Percentiles rank a stretch among this genome's conserved stretches.
Evolutionary conservation across 2,329 filamentous ascomycete species (phyloP).

Genomic region (Arthroderma sp.): DNA sequence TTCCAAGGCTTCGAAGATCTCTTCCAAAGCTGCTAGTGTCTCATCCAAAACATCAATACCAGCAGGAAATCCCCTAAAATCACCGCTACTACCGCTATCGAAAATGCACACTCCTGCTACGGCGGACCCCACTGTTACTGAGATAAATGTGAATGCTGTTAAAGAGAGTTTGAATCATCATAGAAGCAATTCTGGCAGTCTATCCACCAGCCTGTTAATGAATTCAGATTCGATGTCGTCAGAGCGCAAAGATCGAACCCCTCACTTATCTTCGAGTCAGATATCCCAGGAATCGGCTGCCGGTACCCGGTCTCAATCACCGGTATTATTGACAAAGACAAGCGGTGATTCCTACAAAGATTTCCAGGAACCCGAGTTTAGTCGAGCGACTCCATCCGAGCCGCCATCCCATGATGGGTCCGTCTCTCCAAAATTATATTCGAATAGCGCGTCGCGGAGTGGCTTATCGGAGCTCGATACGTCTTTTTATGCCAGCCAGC

Average conservation of each 20-base stretch:
- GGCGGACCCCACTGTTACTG: slow-evolving; percentile 38
- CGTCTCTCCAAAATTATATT: not conserved
- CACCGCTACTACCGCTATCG: slow-evolving; percentile 27
- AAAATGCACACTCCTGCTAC: slow-evolving; percentile 24
- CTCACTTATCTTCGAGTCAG: slow-evolving; percentile 22
- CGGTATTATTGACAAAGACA: slow-evolving; percentile 21
- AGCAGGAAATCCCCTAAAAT: slow-evolving; percentile 27
- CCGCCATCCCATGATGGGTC: not conserved
- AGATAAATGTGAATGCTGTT: slow-evolving; percentile 31
- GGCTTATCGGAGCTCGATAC: slow-evolving; percentile 21
- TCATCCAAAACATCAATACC: slow-evolving; percentile 33
- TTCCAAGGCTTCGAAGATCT: slow-evolving; percentile 28
- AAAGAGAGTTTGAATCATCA: slow-evolving; percentile 21
- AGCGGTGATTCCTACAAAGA: not conserved
- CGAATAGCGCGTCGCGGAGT: slow-evolving; percentile 18
- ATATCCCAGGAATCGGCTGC: slow-evolving; percentile 23
- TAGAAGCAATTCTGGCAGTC: slow-evolving; percentile 24
- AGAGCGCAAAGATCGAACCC: slow-evolving; percentile 23
- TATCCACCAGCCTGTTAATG: slow-evolving; percentile 22
- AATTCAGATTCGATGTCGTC: slow-evolving; percentile 21
- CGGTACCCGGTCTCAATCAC: slow-evolving; percentile 23
- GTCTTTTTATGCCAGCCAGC: slow-evolving; percentile 16
- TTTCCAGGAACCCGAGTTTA: not conserved
- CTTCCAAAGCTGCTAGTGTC: slow-evolving; percentile 33
- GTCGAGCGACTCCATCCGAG: not conserved